Evolutionary conservation across 2,329 filamentous ascomycete species (phyloP).

Genomic region (Penicillium sp.): DNA sequence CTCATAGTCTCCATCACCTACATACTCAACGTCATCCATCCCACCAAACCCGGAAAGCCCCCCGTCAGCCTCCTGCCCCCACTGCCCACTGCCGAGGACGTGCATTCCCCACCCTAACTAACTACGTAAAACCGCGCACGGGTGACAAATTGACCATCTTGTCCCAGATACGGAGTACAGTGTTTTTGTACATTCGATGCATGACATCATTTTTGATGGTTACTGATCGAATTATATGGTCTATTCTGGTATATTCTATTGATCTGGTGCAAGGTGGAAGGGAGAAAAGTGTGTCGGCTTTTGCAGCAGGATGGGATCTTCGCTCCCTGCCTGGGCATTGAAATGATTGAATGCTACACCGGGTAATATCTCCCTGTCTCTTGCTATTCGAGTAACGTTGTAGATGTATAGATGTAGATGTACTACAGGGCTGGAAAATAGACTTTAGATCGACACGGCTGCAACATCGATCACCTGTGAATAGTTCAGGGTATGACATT

Average conservation of each 20-base stretch:
- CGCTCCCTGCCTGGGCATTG: too few species aligned
- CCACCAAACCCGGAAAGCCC: not conserved
- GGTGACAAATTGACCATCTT: not conserved
- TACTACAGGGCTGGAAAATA: not conserved
- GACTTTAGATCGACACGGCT: not conserved
- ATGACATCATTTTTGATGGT: constrained; percentile 4
- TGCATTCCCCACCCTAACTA: constrained; percentile 16
- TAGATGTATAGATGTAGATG: not conserved
- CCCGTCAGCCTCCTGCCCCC: constrained; percentile 10
- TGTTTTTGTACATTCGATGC: not conserved
- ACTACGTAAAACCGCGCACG: constrained; percentile 23
- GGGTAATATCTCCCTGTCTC: not conserved
- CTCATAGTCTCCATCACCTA: not conserved
- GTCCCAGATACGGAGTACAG: constrained; percentile 19
- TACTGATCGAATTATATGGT: not conserved
- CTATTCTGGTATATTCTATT: not conserved
- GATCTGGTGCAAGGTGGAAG: not conserved
- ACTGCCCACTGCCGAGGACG: constrained; percentile 6
- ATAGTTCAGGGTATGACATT: not conserved
- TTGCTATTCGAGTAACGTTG: not conserved
- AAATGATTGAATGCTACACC: not conserved
- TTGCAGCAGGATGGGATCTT: too few species aligned
- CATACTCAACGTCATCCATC: not conserved
- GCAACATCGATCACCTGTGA: not conserved
- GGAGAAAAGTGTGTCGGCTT: too few species aligned